phyloP scores from a whole-genome alignment of 2,329 filamentous ascomycete genomes.

The Calonectria leucothoes region DNA sequence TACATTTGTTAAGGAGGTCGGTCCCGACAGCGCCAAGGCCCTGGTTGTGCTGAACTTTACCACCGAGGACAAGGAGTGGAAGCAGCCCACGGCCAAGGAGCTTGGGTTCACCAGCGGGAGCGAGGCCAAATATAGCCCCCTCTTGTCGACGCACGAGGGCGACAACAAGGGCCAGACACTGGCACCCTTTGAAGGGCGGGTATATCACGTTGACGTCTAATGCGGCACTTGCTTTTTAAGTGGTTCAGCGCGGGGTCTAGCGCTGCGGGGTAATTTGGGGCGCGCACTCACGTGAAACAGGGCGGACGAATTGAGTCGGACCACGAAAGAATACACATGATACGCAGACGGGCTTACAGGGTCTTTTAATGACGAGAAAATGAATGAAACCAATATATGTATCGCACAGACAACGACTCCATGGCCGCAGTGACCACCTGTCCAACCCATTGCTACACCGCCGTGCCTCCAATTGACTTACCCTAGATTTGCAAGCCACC shows the following conservation, averaged over 20 bases:
- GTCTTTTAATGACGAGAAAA: background rate
- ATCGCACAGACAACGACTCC: background rate
- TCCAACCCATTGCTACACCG: background rate
- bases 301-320: background rate
- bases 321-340: background rate
- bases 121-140: conserved; percentile 34
- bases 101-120: conserved; percentile 25
- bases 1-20: conserved; percentile 46
- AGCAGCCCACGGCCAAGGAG: conserved; percentile 34
- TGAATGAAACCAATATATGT: background rate
- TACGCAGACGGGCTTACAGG: background rate
- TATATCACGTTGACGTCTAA: conserved; percentile 39
- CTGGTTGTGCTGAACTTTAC: conserved; percentile 49
- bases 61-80: conserved; percentile 41
- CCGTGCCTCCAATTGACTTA: background rate
- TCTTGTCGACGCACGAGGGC: conserved; percentile 43
- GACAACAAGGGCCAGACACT: conserved; percentile 32
- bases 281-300: background rate
- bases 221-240: background rate
- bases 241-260: background rate
- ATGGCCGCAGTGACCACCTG: background rate
- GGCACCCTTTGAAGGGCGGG: conserved; percentile 46
- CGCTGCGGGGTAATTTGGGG: background rate
- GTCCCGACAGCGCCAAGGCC: conserved; percentile 34
- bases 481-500: background rate